A percentile compares a stretch with the other conserved stretches of the same genome.
These are phyloP conservation scores for Talaromyces sp. DNA, from an alignment of 2,329 filamentous ascomycete species.

Conservation along the genomic window DNA sequence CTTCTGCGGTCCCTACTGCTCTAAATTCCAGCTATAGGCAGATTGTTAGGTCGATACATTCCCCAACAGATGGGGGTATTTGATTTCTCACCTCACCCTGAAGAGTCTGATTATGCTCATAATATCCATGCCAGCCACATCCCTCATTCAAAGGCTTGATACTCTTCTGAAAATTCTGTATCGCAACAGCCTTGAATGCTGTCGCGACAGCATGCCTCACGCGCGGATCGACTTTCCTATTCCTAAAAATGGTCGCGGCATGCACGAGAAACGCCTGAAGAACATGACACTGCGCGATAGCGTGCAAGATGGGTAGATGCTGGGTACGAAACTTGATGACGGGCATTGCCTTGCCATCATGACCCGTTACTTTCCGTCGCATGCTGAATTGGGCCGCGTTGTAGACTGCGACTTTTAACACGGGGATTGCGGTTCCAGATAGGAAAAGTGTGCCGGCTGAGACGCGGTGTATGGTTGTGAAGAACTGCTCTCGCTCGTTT, in stretches of 20 bases:
- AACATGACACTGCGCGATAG: conserved; percentile 22
- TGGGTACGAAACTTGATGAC: conserved; percentile 27
- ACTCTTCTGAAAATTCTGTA: conserved; percentile 15
- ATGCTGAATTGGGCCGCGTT: conserved; percentile 23
- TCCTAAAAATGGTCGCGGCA: background rate
- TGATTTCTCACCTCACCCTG: conserved; percentile 1
- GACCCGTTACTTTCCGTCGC: conserved; percentile 20
- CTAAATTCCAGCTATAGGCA: background rate
- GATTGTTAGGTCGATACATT: background rate
- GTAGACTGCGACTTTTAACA: conserved; percentile 23
- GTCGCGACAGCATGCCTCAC: conserved; percentile 18
- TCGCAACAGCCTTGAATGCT: conserved; percentile 16
- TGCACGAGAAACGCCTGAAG: conserved; percentile 20
- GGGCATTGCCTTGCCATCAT: conserved; percentile 16
- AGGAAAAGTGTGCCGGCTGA: conserved; percentile 21
- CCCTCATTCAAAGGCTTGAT: conserved; percentile 15
- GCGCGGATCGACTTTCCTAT: background rate
- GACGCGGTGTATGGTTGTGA: conserved; percentile 23
- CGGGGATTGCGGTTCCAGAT: conserved; percentile 18
- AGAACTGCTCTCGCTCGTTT: conserved; percentile 27
- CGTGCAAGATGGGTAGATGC: conserved; percentile 26
- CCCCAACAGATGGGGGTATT: background rate
- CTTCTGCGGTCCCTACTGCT: conserved; percentile 1
- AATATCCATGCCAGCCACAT: conserved; percentile 19
- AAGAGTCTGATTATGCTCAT: conserved; percentile 18